Evolutionary conservation across 2,329 filamentous ascomycete genomes (phyloP).

Genomic region (Fusarium palustre): DNA sequence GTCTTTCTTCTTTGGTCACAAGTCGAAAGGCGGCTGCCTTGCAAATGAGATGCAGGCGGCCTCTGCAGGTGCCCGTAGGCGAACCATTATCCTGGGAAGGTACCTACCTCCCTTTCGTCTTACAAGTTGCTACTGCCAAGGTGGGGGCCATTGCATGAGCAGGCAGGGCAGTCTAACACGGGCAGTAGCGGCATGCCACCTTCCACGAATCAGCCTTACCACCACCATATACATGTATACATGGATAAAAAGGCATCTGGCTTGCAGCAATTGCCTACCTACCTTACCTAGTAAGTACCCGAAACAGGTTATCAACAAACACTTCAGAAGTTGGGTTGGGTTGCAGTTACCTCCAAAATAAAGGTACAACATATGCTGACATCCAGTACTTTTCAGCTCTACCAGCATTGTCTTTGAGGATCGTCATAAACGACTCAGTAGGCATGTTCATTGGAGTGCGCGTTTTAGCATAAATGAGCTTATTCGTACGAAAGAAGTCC

Average conservation of each 20-base stretch:
- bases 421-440: not conserved
- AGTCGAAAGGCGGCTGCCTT: conserved; percentile 11
- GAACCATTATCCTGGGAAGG: conserved; percentile 9
- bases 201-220: conserved; percentile 4
- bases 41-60: conserved; percentile 2
- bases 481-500: not conserved
- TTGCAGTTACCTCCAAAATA: not conserved
- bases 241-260: not conserved
- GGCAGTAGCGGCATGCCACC: not conserved
- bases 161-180: not conserved
- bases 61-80: conserved; percentile 15
- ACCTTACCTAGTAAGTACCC: no score
- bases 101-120: not conserved
- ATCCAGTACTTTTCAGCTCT: conserved; percentile 9
- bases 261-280: not conserved
- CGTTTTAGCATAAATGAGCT: not conserved
- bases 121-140: not conserved
- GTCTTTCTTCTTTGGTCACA: conserved; percentile 18
- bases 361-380: not conserved
- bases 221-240: not conserved
- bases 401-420: not conserved
- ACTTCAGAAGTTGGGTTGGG: not conserved
- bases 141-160: no score
- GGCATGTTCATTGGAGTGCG: not conserved
- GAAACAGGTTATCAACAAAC: not conserved